phyloP scores from a whole-genome alignment of 2,329 filamentous ascomycete species.

The Xylaria sp. region DNA sequence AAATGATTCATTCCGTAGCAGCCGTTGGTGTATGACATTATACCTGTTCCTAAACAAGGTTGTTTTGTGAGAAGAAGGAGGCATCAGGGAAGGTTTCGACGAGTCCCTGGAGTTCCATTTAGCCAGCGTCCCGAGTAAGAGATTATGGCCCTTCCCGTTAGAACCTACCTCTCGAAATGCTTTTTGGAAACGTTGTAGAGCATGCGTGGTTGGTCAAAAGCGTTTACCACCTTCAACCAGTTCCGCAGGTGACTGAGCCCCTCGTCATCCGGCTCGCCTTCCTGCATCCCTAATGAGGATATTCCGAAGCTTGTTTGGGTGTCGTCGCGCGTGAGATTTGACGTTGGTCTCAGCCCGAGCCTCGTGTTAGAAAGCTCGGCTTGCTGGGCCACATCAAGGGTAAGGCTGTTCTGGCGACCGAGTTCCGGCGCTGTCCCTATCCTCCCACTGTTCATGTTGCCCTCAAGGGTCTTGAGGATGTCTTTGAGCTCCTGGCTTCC shows the following conservation, averaged over 20 bases:
- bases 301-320: constrained; percentile 74
- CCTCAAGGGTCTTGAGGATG: constrained; percentile 85
- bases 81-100: constrained; percentile 76
- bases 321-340: constrained; percentile 64
- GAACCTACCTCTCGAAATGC: constrained; percentile 80
- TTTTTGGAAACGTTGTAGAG: constrained; percentile 84
- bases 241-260: constrained; percentile 74
- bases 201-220: constrained; percentile 86
- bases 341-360: constrained; percentile 63
- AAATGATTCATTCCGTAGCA: constrained; percentile 93
- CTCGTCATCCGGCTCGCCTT: constrained; percentile 69
- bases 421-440: constrained; percentile 67
- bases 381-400: constrained; percentile 66
- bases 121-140: constrained; percentile 2
- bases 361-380: constrained; percentile 65
- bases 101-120: constrained; percentile 60
- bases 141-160: constrained; percentile 36
- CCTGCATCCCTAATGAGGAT: constrained; percentile 63
- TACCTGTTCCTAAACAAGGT: constrained; percentile 89
- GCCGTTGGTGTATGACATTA: constrained; percentile 89
- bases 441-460: constrained; percentile 88
- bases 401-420: constrained; percentile 72
- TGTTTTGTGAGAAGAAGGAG: constrained; percentile 83
- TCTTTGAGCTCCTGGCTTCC: constrained; percentile 78
- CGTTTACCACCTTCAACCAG: constrained; percentile 86